Evolutionary conservation across 148 eudicot species (phyloP).

Genomic region (Pouteria glomerata): DNA sequence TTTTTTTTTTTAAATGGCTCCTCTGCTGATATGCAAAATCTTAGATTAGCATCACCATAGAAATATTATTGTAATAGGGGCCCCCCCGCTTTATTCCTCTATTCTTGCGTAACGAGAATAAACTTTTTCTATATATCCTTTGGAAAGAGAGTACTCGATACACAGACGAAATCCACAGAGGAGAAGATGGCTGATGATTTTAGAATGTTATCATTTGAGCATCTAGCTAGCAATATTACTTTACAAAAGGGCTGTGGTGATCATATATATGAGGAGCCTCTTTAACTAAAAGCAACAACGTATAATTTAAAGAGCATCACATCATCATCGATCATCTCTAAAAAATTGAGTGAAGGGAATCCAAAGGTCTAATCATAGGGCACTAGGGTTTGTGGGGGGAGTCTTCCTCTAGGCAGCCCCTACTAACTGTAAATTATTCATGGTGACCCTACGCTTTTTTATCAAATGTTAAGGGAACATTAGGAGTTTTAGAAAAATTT

Average conservation of each 20-base stretch:
- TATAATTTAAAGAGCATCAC: too few relatives aligned
- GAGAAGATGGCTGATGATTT: neutral
- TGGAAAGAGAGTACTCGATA: too few relatives aligned
- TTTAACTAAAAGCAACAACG: conserved; percentile 2
- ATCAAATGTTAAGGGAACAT: too few relatives aligned
- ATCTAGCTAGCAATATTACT: conserved; percentile 13
- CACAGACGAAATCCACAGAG: neutral
- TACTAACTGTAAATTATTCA: too few relatives aligned
- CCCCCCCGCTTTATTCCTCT: neutral
- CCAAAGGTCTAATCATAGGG: conserved; percentile 7
- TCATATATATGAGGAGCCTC: neutral
- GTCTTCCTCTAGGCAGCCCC: too few relatives aligned
- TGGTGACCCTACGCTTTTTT: too few relatives aligned
- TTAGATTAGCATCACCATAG: conserved; percentile 2
- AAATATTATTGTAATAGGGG: too few relatives aligned
- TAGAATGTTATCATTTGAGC: conserved; percentile 9
- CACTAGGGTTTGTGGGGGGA: conserved; percentile 8
- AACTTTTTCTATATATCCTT: too few relatives aligned
- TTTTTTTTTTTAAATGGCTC: too few relatives aligned
- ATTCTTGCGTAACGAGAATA: neutral
- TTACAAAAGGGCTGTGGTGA: neutral
- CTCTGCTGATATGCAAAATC: too few relatives aligned
- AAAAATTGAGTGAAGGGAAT: neutral
- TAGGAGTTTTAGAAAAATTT: too few relatives aligned
- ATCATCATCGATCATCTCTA: too few relatives aligned